Conservation (phyloP, 225 moss, liverwort and hornwort genomes). For the Ulota crispa region DNA sequence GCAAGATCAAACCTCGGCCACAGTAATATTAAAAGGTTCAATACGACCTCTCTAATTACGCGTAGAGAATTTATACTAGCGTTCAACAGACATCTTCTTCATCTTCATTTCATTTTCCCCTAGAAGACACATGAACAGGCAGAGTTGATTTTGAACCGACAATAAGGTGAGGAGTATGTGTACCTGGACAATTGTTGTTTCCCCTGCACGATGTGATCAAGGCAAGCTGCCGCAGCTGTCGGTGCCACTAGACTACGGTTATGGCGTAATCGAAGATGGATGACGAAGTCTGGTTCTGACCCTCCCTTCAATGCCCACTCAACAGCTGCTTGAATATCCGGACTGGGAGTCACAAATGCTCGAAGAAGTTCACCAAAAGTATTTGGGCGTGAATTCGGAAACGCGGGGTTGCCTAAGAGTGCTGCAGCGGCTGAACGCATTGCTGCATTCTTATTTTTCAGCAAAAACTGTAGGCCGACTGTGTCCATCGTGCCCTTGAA, state of each 20-base stretch:
- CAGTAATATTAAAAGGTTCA: neutral
- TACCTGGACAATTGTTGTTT: conserved; percentile 32
- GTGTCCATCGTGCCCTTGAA: conserved; percentile 73
- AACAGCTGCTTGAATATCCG: conserved; percentile 64
- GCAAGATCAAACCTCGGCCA: neutral
- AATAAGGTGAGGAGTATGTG: neutral
- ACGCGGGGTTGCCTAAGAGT: conserved; percentile 62
- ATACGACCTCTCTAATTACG: neutral
- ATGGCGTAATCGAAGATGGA: conserved; percentile 74
- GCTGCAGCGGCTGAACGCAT: conserved; percentile 47
- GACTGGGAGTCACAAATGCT: conserved; percentile 53
- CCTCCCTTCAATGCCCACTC: conserved; percentile 66
- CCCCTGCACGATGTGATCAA: conserved; percentile 27
- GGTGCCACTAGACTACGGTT: conserved; percentile 42
- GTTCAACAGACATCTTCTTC: neutral
- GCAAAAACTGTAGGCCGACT: conserved; percentile 63
- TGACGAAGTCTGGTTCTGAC: conserved; percentile 54
- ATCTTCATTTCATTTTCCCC: neutral
- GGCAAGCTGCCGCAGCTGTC: conserved; percentile 52
- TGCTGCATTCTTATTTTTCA: conserved; percentile 53
- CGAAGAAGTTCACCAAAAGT: conserved; percentile 69
- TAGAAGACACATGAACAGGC: neutral
- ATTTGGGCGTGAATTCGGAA: conserved; percentile 67
- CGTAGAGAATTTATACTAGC: neutral
- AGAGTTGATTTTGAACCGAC: neutral